These are phyloP conservation scores for Penicillium sumatraense DNA, from an alignment of 2,329 filamentous ascomycete genomes.

Conservation along the genomic window DNA sequence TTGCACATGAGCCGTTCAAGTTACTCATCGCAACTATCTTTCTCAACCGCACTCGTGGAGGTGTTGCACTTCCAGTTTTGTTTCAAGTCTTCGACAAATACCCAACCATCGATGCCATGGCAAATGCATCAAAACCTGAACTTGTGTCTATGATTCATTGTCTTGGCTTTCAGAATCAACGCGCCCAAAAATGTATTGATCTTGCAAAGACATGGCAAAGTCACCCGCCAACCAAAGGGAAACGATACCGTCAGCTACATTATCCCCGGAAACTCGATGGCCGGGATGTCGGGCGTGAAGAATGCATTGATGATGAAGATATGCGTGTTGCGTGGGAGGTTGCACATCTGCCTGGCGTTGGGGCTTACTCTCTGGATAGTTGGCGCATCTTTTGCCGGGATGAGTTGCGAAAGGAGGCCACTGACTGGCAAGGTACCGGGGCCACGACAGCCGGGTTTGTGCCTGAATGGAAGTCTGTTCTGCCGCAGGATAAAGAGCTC, in stretches of 20 bases:
- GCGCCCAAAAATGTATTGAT: conserved; percentile 69
- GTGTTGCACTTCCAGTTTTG: conserved; percentile 75
- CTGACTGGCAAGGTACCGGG: conserved; percentile 67
- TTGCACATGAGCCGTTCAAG: conserved; percentile 75
- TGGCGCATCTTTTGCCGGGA: conserved; percentile 96
- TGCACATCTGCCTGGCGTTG: conserved; percentile 76
- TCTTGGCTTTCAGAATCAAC: conserved; percentile 71
- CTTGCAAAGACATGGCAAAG: conserved; percentile 72
- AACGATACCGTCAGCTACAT: conserved; percentile 61
- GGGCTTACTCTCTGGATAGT: conserved; percentile 82
- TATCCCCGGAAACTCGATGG: conserved; percentile 59
- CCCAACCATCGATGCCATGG: conserved; percentile 68
- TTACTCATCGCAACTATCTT: conserved; percentile 83
- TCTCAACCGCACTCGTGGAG: conserved; percentile 78
- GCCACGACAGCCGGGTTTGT: conserved; percentile 61
- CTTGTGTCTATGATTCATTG: conserved; percentile 68
- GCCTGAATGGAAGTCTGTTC: conserved; percentile 88
- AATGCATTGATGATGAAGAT: conserved; percentile 54
- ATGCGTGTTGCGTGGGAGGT: conserved; percentile 75
- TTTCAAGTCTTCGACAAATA: conserved; percentile 70
- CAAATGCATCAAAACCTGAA: conserved; percentile 59
- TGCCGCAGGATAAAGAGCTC: conserved; percentile 86
- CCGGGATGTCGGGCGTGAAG: conserved; percentile 51
- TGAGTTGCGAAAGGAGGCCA: conserved; percentile 67
- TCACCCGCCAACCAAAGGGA: conserved; percentile 63